Base-by-base conservation (phyloP, 108 stramenopile genomes). In the Pseudonitzschia delicatissima region DNA sequence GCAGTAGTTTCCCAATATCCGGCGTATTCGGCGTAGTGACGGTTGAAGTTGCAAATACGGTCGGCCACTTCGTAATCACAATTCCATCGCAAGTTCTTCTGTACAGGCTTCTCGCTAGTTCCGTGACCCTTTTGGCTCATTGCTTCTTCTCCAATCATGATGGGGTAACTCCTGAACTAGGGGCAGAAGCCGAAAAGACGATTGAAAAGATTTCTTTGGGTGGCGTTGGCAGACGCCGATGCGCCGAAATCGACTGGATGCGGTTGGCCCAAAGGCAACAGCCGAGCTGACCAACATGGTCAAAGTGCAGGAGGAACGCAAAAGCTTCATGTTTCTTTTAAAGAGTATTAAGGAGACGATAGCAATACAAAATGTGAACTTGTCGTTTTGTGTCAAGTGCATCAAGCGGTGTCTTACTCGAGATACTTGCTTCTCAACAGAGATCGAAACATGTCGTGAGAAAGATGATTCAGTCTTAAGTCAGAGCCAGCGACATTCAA, bases 51-150 rank as follows among this genome's bases (percentile, higher is more conserved):
- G 65, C 84, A 88, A 50, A 92, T 87, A 18, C 85, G 63, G 70
- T 94, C 92, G 36, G 92, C 89, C 9, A 76, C 82, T 7, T 74
- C 48, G 35, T 31, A 48, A 66, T 89, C 87, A 48, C 85, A 86
- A 36, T 82, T 74, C 89, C 89, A 94, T 17, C 85, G 69, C 17
- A 94, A 62, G 47, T 88, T 60, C 31, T 72, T 59, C 52, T 87
- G 87, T 15, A 94, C 92, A 18, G 88, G 88, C 39, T 68, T 76
- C 18, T 77, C 68, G 35, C 81, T 83, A 6, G 89, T 87, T 36
- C 89, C 92, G 52, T 94, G 92, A 8, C 71, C 82, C 66, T 85
- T 88, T 49, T 57, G 50, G 45, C 44, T 48, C 87, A 88, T 88
- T 49, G 82, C 69, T 12, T 36, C 28, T 62, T 87, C 87, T 2